Percentiles rank a stretch among this genome's conserved stretches.
Conservation (phyloP, 2,329 filamentous ascomycete species). For the Herpotrichia juniperi region DNA sequence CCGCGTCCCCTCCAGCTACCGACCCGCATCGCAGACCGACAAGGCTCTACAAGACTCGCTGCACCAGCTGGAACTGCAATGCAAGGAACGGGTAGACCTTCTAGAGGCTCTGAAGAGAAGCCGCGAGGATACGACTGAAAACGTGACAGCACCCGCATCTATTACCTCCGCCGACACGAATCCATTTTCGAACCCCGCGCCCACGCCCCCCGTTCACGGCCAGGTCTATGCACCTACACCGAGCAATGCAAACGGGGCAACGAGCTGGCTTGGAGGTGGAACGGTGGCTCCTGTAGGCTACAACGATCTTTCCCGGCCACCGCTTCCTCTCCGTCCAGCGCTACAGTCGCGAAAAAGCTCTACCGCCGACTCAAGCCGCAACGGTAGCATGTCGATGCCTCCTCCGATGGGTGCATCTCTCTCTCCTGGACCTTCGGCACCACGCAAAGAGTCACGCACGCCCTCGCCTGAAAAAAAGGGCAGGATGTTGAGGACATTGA, state of each 20-base stretch:
- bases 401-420: constrained; percentile 30
- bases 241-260: constrained; percentile 15
- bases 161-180: constrained; percentile 24
- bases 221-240: constrained; percentile 12
- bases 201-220: constrained; percentile 29
- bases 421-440: constrained; percentile 40
- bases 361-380: constrained; percentile 27
- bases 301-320: constrained; percentile 78
- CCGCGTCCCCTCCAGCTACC: constrained; percentile 71
- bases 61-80: constrained; percentile 83
- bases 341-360: constrained; percentile 55
- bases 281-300: constrained; percentile 83
- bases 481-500: constrained; percentile 62
- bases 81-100: constrained; percentile 89
- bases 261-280: constrained; percentile 75
- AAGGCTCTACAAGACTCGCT: constrained; percentile 81
- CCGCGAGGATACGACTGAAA: constrained; percentile 58
- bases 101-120: constrained; percentile 79
- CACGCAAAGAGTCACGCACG: constrained; percentile 59
- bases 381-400: constrained; percentile 30
- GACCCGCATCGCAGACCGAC: constrained; percentile 80
- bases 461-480: constrained; percentile 68
- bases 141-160: constrained; percentile 22
- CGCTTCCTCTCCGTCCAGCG: constrained; percentile 64
- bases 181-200: constrained; percentile 10